Conservation (phyloP, 2,329 filamentous ascomycete species). For the Penicillium thymicola region DNA sequence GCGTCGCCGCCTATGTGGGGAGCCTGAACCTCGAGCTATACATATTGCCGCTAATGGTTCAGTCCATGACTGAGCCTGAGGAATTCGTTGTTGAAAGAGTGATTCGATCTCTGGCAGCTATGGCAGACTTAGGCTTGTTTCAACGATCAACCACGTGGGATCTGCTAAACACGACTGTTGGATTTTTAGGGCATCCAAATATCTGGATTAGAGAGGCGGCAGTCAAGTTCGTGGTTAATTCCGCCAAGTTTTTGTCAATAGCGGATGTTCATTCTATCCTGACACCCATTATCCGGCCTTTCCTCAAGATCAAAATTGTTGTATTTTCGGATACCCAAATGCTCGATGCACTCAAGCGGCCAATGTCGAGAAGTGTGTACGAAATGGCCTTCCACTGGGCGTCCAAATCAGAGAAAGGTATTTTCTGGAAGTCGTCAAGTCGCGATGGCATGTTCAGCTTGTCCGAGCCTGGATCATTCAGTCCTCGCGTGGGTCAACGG, state of each 20-base stretch:
- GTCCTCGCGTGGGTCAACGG: conserved; percentile 55
- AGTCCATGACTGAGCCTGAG: conserved; percentile 87
- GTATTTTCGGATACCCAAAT: conserved; percentile 69
- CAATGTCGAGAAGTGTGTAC: conserved; percentile 73
- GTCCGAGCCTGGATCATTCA: conserved; percentile 56
- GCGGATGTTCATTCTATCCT: conserved; percentile 84
- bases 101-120: conserved; percentile 78
- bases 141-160: conserved; percentile 84
- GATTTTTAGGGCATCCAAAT: conserved; percentile 92
- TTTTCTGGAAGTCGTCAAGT: conserved; percentile 81
- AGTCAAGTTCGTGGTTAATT: conserved; percentile 74
- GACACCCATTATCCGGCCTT: conserved; percentile 74
- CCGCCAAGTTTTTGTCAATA: conserved; percentile 69
- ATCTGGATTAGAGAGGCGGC: conserved; percentile 92
- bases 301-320: conserved; percentile 69
- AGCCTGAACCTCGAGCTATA: conserved; percentile 90
- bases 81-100: conserved; percentile 92
- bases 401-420: conserved; percentile 69
- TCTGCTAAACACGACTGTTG: conserved; percentile 74
- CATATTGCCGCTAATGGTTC: conserved; percentile 91
- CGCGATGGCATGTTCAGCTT: conserved; percentile 69
- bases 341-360: conserved; percentile 78
- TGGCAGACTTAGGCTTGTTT: conserved; percentile 83
- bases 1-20: conserved; percentile 85
- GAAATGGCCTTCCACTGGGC: conserved; percentile 88